A percentile compares a stretch with the other conserved stretches of the same genome.
These are phyloP conservation scores for Nothophytophthora sp. DNA, from an alignment of 352 stramenopile species.

Conservation along the genomic window DNA sequence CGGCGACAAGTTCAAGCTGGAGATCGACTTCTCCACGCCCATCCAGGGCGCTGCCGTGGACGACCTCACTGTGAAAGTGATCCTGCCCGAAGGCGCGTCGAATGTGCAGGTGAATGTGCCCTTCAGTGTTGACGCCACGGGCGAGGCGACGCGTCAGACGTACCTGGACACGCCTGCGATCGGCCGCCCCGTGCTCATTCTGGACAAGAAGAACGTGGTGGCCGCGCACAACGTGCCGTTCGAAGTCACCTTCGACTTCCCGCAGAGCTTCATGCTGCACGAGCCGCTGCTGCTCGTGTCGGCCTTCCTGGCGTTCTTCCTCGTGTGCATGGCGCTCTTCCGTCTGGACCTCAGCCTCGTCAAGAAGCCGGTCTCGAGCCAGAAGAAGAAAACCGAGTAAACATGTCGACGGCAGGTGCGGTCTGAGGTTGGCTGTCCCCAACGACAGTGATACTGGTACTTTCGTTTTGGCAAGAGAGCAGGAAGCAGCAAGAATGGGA, in stretches of 20 bases:
- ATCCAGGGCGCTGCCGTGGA: slow-evolving; percentile 81
- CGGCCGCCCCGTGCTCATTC: slow-evolving; percentile 78
- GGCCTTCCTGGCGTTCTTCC: slow-evolving; percentile 83
- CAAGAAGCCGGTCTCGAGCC: slow-evolving; percentile 17
- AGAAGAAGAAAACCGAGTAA: slow-evolving; percentile 79
- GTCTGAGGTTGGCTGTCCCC: no score
- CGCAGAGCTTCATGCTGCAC: slow-evolving; percentile 79
- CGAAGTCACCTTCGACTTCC: slow-evolving; percentile 87
- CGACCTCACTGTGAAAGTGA: slow-evolving; percentile 87
- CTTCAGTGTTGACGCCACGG: slow-evolving; percentile 62
- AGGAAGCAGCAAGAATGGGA: no score
- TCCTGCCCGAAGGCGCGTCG: slow-evolving; percentile 77
- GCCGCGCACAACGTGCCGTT: slow-evolving; percentile 84
- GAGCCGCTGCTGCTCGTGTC: slow-evolving; percentile 86
- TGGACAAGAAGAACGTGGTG: slow-evolving; percentile 87
- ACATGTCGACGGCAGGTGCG: slow-evolving; percentile 10
- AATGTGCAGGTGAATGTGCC: slow-evolving; percentile 82
- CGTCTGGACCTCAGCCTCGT: slow-evolving; percentile 82
- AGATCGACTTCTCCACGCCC: slow-evolving; percentile 85
- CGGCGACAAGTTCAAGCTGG: slow-evolving; percentile 77
- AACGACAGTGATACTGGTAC: no score
- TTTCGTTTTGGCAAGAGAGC: no score
- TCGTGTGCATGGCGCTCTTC: slow-evolving; percentile 87
- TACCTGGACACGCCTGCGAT: slow-evolving; percentile 85
- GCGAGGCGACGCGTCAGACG: slow-evolving; percentile 71